Percentiles rank a stretch among this genome's conserved stretches.
Evolutionary conservation across 805 yeast genomes (phyloP).

Genomic region (Candida hungchunana): DNA sequence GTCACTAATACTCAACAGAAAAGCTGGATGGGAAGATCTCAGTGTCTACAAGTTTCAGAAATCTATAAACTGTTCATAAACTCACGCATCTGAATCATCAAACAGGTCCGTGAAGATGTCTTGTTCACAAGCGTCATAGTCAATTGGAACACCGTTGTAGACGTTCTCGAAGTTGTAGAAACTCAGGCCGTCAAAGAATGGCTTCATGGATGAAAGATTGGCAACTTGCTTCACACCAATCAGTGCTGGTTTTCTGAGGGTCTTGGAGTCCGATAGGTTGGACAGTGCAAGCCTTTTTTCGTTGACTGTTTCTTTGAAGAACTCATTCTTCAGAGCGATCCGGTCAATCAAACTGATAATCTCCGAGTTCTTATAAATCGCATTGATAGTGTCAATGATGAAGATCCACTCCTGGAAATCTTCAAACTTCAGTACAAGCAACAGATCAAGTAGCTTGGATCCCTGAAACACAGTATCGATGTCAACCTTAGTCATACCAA

Average conservation of each 20-base stretch:
- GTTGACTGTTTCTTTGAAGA: conserved; percentile 24
- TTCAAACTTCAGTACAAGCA: conserved; percentile 64
- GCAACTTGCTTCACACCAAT: conserved; percentile 37
- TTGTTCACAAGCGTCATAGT: conserved; percentile 42
- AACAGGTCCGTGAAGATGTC: conserved; percentile 62
- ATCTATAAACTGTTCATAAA: no score
- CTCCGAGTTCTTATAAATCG: conserved; percentile 39
- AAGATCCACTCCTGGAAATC: conserved; percentile 91
- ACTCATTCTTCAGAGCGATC: conserved; percentile 16
- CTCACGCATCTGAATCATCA: conserved; percentile 7
- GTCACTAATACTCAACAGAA: conserved; percentile 53
- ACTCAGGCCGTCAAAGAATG: conserved; percentile 64
- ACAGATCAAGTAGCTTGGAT: conserved; percentile 74
- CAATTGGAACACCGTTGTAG: conserved; percentile 45
- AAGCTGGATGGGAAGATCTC: conserved; percentile 95
- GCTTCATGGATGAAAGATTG: conserved; percentile 45
- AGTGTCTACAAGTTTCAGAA: conserved; percentile 62
- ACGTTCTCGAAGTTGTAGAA: conserved; percentile 61
- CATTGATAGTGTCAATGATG: conserved; percentile 62
- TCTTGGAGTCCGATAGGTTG: conserved; percentile 18
- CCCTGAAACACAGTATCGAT: conserved; percentile 47
- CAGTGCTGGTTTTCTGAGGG: conserved; percentile 33
- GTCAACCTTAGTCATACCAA: conserved; percentile 35
- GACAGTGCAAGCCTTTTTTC: conserved; percentile 14
- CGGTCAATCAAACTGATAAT: conserved; percentile 25